phyloP scores from a whole-genome alignment of 331 rosid species.

The Arachis monticola region DNA sequence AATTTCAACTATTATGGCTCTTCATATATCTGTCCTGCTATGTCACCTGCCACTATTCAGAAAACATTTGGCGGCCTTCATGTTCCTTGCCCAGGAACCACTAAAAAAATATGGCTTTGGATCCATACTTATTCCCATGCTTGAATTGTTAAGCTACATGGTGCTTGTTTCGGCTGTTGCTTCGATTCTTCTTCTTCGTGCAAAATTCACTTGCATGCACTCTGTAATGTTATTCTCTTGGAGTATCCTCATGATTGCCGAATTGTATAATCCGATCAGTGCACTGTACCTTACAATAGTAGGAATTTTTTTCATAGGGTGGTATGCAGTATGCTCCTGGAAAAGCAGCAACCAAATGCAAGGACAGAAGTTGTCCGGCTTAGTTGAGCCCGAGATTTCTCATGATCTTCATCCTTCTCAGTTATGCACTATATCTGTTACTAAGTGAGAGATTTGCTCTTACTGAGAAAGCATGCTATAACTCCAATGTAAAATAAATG shows the following conservation, averaged over 20 bases:
- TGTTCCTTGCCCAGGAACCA: neutral
- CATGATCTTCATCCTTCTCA: no score
- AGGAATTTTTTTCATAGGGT: neutral
- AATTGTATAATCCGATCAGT: neutral
- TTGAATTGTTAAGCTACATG: neutral
- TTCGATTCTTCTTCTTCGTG: conserved; percentile 1
- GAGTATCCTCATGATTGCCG: neutral
- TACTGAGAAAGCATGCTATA: neutral
- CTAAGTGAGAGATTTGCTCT: neutral
- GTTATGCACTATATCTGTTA: neutral
- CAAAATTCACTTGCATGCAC: conserved; percentile 4
- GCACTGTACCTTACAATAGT: neutral
- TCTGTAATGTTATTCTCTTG: neutral
- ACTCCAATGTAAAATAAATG: no score
- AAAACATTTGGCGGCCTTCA: neutral
- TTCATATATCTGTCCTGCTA: neutral
- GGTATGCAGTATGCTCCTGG: neutral
- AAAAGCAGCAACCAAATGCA: no score
- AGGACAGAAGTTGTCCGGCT: no score
- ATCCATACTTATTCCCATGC: neutral
- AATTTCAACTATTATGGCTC: neutral
- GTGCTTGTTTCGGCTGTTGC: conserved; percentile 15
- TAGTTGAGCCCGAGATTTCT: no score
- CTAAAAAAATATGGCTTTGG: neutral
- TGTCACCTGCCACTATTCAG: no score